Base-by-base conservation (phyloP, 441 rosid genomes). In the Hypseocharis bilobata region DNA sequence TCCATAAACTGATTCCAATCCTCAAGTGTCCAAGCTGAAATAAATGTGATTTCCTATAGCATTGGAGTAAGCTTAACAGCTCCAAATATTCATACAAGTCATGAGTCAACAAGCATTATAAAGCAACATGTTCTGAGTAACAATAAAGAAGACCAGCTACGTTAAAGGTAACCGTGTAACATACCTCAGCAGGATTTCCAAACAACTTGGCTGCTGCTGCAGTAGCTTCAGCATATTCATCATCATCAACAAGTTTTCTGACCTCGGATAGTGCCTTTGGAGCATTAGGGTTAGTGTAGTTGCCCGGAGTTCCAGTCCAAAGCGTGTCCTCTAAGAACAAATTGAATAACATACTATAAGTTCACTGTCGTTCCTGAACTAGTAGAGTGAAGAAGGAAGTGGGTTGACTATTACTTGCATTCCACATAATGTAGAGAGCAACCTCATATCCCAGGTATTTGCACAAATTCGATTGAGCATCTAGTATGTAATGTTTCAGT, bases 291-390 rank as follows among this genome's bases (percentile, higher is more conserved):
- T 68, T 30, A n/a, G 71, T 68, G 32, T 60, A 60, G 25, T 60
- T 26, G 28, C 71, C 64, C 1, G 71, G 71, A 47, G 29, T 60
- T 44, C 71, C 71, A 1, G 71, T 68, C 71, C 71, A 68, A 29
- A 68, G 64, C n/a, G 65, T 68, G 47, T 68, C 71, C 71, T 60
- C 71, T 68, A 34, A 68, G 26, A 68, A 49, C 22, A 20, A 27
- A 63, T 23, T 11, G 26, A 60, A 22, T 17, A 42, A 7, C 3
- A 32, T 54, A 36, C 34, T 29, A 36, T 55, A 38, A 66, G 20
- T 66, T 36, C 34, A 40, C 62, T n/a, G n/a, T n/a, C n/a, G n/a
- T n/a, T n/a, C n/a, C n/a, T n/a, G n/a, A n/a, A n/a, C n/a, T n/a
- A n/a, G n/a, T n/a, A n/a, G n/a, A n/a, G n/a, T n/a, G n/a, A n/a